Evolutionary conservation across 2,329 filamentous ascomycete species (phyloP), one percentile per base, ranked within the genome.

Genomic region (Sporothrix protearum): DNA sequence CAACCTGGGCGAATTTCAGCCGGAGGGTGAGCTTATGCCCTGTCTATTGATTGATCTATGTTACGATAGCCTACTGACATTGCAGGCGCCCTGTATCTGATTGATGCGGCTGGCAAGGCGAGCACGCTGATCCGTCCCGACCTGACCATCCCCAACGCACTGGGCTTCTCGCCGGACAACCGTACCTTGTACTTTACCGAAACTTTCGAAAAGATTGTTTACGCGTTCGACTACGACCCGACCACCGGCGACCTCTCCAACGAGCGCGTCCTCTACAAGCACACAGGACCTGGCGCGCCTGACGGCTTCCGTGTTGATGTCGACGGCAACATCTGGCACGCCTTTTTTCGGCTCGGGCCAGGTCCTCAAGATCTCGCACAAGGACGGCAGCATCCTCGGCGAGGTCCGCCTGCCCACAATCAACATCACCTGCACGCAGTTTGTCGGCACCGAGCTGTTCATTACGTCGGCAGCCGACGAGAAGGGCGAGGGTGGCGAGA

Each of bases 271-370:
- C 93, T 94, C 81, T 95, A 94, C 82, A 83, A 86, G 71, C 88
- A 94, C 78, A 84, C 87, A 3, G 87, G 87, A 0, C 80, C 85
- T 33, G 90, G 90, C 64, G 87, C 88, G 74, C 93, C 93, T 0
- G 94, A 97, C 80, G 94, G 94, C 1, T 94, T 95, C 81, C 90
- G 91, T 74, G 87, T 96, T 77, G 94, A 97, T 78, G 87, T 86
- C 57, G 88, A 96, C 70, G 94, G 93, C n/a, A 91, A 91, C 82
- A 85, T 97, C 77, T 97, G 95, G 94, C 90, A 92, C 73, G 92
- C 93, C 8, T 85, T 96, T 96, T n/a, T 96, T 93, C 78, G 93
- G 93, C 70, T 92, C 91, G 74, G 84, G 87, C 72, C 87, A 88
- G 73, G 92, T 97, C 30, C 82, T 97, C 75, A 88, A 91, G 79